Percentiles rank a stretch among this genome's conserved stretches.
Conservation (phyloP, 192 early-diverging fungal genomes). For the Coemansia sp. region DNA sequence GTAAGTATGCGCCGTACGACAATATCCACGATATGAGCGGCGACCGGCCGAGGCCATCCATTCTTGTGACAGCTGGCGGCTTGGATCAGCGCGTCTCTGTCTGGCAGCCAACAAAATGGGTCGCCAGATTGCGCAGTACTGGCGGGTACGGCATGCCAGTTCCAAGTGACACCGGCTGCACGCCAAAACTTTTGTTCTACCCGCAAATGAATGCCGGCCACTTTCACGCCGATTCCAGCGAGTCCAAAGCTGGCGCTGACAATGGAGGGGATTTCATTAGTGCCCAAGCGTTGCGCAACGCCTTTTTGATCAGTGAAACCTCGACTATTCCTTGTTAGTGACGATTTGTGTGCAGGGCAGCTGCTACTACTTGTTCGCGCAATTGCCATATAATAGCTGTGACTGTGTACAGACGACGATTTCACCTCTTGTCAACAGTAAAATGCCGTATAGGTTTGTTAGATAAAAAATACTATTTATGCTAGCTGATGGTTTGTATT, state of each 20-base stretch:
- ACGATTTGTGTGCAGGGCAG: background rate
- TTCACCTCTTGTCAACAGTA: background rate
- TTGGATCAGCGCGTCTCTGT: conserved; percentile 78
- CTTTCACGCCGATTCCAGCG: conserved; percentile 19
- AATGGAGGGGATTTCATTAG: conserved; percentile 5
- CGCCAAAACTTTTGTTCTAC: conserved; percentile 29
- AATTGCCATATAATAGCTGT: background rate
- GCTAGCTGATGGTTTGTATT: background rate
- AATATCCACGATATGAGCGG: conserved; percentile 36
- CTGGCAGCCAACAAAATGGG: conserved; percentile 87
- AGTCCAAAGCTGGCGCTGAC: background rate
- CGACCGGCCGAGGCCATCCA: conserved; percentile 45
- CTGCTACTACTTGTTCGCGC: background rate
- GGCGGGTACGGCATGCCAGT: conserved; percentile 16
- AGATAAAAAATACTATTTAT: background rate
- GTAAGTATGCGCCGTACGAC: conserved; percentile 70
- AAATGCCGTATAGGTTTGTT: background rate
- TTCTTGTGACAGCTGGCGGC: conserved; percentile 75
- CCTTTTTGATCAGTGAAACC: conserved; percentile 32
- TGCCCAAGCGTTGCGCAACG: conserved; percentile 34
- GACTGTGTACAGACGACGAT: background rate
- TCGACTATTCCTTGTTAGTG: background rate
- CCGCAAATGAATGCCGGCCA: conserved; percentile 32
- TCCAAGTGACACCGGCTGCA: no score
- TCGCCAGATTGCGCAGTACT: conserved; percentile 66